Evolutionary conservation across 192 early-diverging fungal species (phyloP).

Genomic region (Funneliformis geosporum): DNA sequence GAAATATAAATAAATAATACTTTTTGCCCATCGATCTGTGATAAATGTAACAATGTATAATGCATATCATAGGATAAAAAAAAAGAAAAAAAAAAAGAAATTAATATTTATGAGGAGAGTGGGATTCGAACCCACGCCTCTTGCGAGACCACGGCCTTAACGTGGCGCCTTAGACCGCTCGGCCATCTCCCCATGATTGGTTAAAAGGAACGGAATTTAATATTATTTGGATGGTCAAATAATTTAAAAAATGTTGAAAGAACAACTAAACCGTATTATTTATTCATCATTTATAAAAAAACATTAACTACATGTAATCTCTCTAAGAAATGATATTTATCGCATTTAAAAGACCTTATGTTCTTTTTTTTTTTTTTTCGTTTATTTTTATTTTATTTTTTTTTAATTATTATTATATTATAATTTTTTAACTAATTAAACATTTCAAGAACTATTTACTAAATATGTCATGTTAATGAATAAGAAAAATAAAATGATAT

Average conservation of each 20-base stretch:
- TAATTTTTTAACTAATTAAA: too few relatives aligned
- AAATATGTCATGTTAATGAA: not conserved
- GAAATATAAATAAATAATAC: not conserved
- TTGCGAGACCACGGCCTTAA: slow-evolving; percentile 50
- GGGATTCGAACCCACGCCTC: slow-evolving; percentile 54
- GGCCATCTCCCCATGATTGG: slow-evolving; percentile 39
- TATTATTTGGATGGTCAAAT: too few relatives aligned
- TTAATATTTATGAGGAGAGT: slow-evolving; percentile 37
- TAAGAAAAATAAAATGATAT: not conserved
- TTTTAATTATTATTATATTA: not conserved
- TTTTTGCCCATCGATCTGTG: not conserved
- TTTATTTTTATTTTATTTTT: too few relatives aligned
- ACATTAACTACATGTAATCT: too few relatives aligned
- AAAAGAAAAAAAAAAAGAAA: not conserved
- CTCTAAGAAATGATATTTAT: too few relatives aligned
- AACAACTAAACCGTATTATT: too few relatives aligned
- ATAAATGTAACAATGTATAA: not conserved
- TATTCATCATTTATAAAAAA: too few relatives aligned
- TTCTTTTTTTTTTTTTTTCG: too few relatives aligned
- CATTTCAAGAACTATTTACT: not conserved
- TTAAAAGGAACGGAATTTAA: not conserved
- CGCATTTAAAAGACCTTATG: too few relatives aligned
- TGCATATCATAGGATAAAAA: not conserved
- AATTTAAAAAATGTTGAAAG: not conserved
- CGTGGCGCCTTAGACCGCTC: slow-evolving; percentile 51